A percentile compares a stretch with the other conserved stretches of the same genome.
Evolutionary conservation across 257 asterid genomes (phyloP).

Genomic region (Solanum medicagineum): DNA sequence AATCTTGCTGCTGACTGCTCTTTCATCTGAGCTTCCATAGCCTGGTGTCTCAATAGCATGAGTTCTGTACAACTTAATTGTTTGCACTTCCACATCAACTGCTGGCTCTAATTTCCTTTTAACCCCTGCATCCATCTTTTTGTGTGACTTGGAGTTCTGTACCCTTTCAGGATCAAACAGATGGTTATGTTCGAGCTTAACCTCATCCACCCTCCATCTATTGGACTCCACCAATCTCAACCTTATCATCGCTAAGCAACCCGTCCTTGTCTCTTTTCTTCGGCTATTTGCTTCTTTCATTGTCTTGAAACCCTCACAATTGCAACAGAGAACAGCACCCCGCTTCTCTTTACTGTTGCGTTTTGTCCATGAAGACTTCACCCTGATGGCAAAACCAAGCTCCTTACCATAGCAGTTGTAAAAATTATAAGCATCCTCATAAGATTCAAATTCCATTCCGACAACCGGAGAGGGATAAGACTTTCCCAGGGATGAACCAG

Average conservation of each 20-base stretch:
- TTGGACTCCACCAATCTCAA: constrained; percentile 53
- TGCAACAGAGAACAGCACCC: constrained; percentile 87
- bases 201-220: constrained; percentile 77
- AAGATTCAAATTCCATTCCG: constrained; percentile 79
- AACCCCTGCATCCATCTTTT: constrained; percentile 31
- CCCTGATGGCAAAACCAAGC: constrained; percentile 69
- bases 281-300: constrained; percentile 62
- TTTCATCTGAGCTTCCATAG: constrained; percentile 21
- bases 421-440: constrained; percentile 76
- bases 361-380: constrained; percentile 79
- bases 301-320: constrained; percentile 78
- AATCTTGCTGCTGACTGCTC: constrained; percentile 4
- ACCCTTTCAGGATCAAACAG: constrained; percentile 40
- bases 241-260: constrained; percentile 79
- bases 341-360: constrained; percentile 80
- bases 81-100: constrained; percentile 33
- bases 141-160: constrained; percentile 36
- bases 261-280: constrained; percentile 74
- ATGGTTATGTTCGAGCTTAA: constrained; percentile 67
- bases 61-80: constrained; percentile 49
- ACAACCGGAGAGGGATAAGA: constrained; percentile 32
- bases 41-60: constrained; percentile 7
- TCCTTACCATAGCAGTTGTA: constrained; percentile 63
- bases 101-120: constrained; percentile 38
- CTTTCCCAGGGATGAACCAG: constrained; percentile 4